Conservation (phyloP, 2,329 filamentous ascomycete genomes). For the Chalaropsis thielavioides region DNA sequence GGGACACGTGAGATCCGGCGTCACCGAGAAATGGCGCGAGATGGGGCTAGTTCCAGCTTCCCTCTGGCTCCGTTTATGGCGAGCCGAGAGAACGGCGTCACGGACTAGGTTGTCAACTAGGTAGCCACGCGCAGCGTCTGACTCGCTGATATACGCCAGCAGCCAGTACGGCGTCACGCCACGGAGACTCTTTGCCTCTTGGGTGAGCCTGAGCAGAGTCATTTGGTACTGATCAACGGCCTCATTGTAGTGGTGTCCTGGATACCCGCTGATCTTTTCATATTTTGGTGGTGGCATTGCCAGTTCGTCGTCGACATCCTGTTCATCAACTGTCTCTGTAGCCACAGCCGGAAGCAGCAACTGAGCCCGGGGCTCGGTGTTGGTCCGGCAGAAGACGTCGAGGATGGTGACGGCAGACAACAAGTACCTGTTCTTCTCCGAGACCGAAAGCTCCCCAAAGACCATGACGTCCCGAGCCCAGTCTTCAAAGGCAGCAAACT, state of each 20-base stretch:
- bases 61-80: not conserved
- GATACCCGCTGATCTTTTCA: not conserved
- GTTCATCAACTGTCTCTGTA: not conserved
- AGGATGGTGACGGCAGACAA: conserved; percentile 1
- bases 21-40: not conserved
- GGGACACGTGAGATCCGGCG: not conserved
- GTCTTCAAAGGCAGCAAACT: not conserved
- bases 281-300: not conserved
- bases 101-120: not conserved
- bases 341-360: too few relatives aligned
- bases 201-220: not conserved
- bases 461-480: too few relatives aligned
- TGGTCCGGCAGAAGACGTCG: not conserved
- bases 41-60: not conserved
- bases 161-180: not conserved
- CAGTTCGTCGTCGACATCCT: not conserved
- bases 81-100: not conserved
- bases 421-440: not conserved
- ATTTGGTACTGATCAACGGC: not conserved
- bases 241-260: not conserved
- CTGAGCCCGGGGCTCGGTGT: not conserved
- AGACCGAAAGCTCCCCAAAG: not conserved
- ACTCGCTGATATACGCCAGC: not conserved
- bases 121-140: not conserved
- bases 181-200: not conserved